A percentile compares a stretch with the other conserved stretches of the same genome.
Evolutionary conservation across 1,139 yeast genomes (phyloP).

Genomic region (Taiozyma sp.): DNA sequence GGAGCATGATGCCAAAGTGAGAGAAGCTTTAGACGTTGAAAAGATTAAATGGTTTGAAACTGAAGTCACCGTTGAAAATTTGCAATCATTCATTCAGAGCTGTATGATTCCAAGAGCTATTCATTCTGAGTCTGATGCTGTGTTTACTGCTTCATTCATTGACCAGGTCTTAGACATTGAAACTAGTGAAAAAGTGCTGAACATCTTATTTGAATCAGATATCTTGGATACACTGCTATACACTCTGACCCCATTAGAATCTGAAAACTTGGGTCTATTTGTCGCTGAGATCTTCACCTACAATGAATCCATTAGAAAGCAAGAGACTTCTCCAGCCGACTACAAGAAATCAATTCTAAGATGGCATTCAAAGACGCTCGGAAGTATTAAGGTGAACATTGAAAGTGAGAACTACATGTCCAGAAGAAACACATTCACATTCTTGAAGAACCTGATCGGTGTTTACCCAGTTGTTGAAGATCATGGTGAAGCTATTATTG

Average conservation of each 20-base stretch:
- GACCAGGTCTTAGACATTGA: slow-evolving; percentile 42
- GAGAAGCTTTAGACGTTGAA: slow-evolving; percentile 20
- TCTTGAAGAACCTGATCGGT: slow-evolving; percentile 62
- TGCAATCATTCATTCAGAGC: slow-evolving; percentile 45
- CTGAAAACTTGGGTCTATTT: slow-evolving; percentile 81
- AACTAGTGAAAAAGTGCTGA: slow-evolving; percentile 38
- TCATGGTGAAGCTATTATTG: slow-evolving; percentile 55
- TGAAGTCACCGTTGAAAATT: slow-evolving; percentile 18
- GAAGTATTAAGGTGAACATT: slow-evolving; percentile 43
- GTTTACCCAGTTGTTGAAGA: slow-evolving; percentile 67
- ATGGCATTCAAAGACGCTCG: slow-evolving; percentile 47
- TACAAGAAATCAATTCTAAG: slow-evolving; percentile 43
- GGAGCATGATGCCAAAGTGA: slow-evolving; percentile 26
- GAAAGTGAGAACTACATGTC: slow-evolving; percentile 72
- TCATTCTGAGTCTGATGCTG: slow-evolving; percentile 84
- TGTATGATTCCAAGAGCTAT: slow-evolving; percentile 76
- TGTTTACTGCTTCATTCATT: slow-evolving; percentile 61
- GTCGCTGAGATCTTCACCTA: slow-evolving; percentile 50
- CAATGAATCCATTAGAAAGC: slow-evolving; percentile 29
- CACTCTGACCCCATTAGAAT: slow-evolving; percentile 71
- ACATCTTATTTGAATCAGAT: slow-evolving; percentile 44
- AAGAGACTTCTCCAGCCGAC: slow-evolving; percentile 26
- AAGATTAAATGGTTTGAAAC: slow-evolving; percentile 28
- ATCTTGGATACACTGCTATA: slow-evolving; percentile 57
- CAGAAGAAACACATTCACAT: slow-evolving; percentile 74